A percentile compares a stretch with the other conserved stretches of the same genome.
phyloP scores from a whole-genome alignment of 305 asterid species.

The Solanum hybrid region DNA sequence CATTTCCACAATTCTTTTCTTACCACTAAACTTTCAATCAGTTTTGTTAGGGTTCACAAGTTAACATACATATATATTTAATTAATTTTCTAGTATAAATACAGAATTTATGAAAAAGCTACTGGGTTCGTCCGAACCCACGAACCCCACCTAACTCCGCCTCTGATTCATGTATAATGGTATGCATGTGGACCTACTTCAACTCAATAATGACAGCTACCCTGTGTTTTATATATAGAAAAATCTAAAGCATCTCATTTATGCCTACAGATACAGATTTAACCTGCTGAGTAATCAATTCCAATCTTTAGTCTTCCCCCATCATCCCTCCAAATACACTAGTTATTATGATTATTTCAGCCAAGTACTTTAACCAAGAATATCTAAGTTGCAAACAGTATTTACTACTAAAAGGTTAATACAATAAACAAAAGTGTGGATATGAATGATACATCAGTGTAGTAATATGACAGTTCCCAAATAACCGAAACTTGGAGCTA shows the following conservation, averaged over 20 bases:
- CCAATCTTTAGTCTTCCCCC: background rate
- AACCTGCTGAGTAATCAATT: background rate
- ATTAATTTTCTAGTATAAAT: too few relatives aligned
- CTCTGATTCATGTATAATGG: background rate
- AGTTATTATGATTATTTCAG: background rate
- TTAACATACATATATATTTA: background rate
- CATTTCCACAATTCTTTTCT: background rate
- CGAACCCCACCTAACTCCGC: background rate
- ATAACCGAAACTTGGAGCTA: background rate
- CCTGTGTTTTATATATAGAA: background rate
- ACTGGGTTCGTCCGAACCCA: background rate
- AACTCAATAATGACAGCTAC: background rate
- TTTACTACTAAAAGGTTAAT: background rate
- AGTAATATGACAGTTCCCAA: background rate
- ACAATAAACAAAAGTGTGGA: background rate
- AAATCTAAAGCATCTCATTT: background rate
- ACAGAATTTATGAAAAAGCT: background rate
- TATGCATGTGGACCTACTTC: background rate
- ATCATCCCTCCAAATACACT: background rate
- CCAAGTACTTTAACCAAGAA: background rate
- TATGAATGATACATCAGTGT: background rate
- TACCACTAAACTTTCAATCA: background rate
- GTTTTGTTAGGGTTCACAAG: background rate
- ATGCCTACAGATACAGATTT: background rate
- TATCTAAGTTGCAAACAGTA: background rate